Evolutionary conservation across 106 monocot species (phyloP), one percentile per base, ranked within the genome.

Genomic region (Vanilla planifolia): DNA sequence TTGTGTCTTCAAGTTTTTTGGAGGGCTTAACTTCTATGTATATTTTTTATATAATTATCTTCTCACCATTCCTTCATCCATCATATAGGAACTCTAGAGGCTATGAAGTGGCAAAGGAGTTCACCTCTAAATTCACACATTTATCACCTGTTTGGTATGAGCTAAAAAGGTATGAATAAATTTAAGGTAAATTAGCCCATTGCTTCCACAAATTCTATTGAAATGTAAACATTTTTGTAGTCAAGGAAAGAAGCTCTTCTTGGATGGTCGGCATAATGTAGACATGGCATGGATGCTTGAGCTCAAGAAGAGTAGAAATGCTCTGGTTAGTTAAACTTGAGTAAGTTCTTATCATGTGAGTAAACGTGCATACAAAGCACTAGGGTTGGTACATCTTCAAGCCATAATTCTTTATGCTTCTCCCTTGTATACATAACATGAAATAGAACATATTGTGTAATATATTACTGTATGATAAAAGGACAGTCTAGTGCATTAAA

Each of bases 61-160:
- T n/a, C n/a, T n/a, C n/a, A 8, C 6, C 5, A 50, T 50, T 26
- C 22, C 26, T 30, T 55, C 30, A 32, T 55, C n/a, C 27, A 29
- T 62, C 33, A 50, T 71, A 55, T 69, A 96, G 96, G 96, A 96
- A 96, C 71, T 91, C 96, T 0, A 79, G 55, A 65, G 96, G 96
- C 6, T 96, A 85, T 77, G 91, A 96, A 51, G 81, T 91, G 84
- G 96, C 90, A 1, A 86, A 96, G 71, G 61, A 73, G 64, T 96
- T 79, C 51, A 28, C 55, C 52, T 66, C 74, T 5, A 96, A 87
- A 72, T 62, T 96, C 21, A 81, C 91, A 27, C 91, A 96, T 66
- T 14, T 96, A 66, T 96, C 96, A 40, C 96, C 96, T 43, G 91
- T 96, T 21, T 96, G 96, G 96, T 96, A 96, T 70, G 90, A 96